phyloP scores from a whole-genome alignment of 805 yeast species.

The Ogataea paradorogensis region DNA sequence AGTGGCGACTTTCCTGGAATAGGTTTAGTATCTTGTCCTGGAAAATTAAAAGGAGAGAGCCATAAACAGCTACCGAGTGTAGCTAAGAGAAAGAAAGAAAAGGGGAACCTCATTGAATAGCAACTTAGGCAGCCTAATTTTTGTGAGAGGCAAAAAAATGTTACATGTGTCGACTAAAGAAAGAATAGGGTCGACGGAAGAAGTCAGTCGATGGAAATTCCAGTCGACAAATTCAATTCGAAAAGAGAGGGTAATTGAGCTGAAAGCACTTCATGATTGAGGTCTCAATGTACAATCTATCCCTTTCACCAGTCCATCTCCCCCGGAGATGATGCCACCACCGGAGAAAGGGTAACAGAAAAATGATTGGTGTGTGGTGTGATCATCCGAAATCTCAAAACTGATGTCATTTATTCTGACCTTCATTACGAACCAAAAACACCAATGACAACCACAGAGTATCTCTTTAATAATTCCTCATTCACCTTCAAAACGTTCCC shows the following conservation, averaged over 20 bases:
- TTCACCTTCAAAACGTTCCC: background rate
- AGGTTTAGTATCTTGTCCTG: slow-evolving; percentile 48
- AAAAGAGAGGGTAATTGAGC: no score
- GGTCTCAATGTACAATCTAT: background rate
- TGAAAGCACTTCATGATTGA: no score
- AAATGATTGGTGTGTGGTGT: slow-evolving; percentile 6
- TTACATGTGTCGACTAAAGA: background rate
- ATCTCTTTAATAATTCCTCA: background rate
- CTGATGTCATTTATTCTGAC: no score
- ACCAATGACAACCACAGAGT: background rate
- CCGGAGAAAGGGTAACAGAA: slow-evolving; percentile 10
- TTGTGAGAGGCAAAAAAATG: background rate
- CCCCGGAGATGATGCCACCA: slow-evolving; percentile 8
- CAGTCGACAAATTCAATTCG: background rate
- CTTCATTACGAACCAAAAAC: background rate
- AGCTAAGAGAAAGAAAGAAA: slow-evolving; percentile 2
- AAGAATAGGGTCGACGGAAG: no score
- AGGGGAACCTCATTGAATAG: slow-evolving; percentile 3
- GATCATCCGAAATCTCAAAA: background rate
- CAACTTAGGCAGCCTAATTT: background rate
- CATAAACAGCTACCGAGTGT: slow-evolving; percentile 13
- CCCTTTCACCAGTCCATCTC: background rate
- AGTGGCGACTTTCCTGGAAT: slow-evolving; percentile 92
- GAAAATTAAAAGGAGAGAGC: slow-evolving; percentile 16
- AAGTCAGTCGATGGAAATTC: background rate